A percentile compares a stretch with the other conserved stretches of the same genome.
These are phyloP conservation scores for Hibiscus syriacus DNA, from an alignment of 345 rosid species.

Conservation along the genomic window DNA sequence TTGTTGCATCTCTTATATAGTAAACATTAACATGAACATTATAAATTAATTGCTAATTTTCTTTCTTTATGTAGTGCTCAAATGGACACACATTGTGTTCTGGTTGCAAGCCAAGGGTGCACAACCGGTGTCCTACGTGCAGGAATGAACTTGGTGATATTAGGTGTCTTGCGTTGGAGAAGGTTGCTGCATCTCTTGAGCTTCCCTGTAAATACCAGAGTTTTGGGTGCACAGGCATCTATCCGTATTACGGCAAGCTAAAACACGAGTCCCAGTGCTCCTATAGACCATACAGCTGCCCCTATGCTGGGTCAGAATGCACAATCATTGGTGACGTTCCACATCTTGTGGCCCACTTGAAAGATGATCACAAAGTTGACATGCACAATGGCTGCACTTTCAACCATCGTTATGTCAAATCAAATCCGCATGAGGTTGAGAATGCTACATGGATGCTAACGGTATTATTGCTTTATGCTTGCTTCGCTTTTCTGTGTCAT, in stretches of 20 bases:
- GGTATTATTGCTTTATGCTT: slow-evolving; percentile 26
- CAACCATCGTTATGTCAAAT: slow-evolving; percentile 73
- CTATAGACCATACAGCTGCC: slow-evolving; percentile 66
- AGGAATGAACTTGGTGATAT: slow-evolving; percentile 78
- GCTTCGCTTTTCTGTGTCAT: background rate
- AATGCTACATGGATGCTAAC: slow-evolving; percentile 86
- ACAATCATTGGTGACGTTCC: slow-evolving; percentile 69
- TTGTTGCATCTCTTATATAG: background rate
- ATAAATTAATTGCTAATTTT: background rate
- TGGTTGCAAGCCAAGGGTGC: slow-evolving; percentile 72
- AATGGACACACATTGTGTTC: slow-evolving; percentile 81
- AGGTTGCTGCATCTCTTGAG: slow-evolving; percentile 77
- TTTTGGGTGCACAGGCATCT: slow-evolving; percentile 65
- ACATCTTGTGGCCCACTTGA: slow-evolving; percentile 57
- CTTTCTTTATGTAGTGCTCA: slow-evolving; percentile 42
- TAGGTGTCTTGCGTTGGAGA: slow-evolving; percentile 78
- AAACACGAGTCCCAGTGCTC: slow-evolving; percentile 67
- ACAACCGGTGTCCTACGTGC: slow-evolving; percentile 78
- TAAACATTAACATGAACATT: background rate
- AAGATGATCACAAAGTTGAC: slow-evolving; percentile 80
- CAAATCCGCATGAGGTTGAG: slow-evolving; percentile 78
- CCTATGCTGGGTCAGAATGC: slow-evolving; percentile 80
- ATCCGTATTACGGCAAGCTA: slow-evolving; percentile 74
- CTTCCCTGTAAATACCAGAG: slow-evolving; percentile 77
- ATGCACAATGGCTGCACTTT: slow-evolving; percentile 79